phyloP scores from a whole-genome alignment of 768 basidiomycete genomes.

The Infundibulicybe gibba region DNA sequence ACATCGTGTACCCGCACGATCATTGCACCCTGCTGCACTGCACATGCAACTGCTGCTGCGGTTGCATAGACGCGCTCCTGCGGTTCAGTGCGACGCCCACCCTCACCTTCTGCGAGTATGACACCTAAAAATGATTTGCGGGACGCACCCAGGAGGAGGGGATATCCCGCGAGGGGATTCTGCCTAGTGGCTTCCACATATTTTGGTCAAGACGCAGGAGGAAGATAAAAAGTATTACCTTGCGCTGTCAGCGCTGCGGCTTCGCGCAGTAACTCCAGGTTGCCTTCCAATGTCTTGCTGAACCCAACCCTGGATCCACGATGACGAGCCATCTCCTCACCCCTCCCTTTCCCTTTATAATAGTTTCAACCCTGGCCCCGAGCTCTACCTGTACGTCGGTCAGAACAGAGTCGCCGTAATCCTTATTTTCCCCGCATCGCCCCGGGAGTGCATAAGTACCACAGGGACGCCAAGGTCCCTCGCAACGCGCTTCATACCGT shows the following conservation, averaged over 20 bases:
- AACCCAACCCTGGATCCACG: constrained; percentile 94
- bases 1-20: constrained; percentile 85
- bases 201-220: background rate
- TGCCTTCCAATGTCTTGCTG: constrained; percentile 79
- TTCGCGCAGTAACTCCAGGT: constrained; percentile 62
- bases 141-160: constrained; percentile 74
- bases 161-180: constrained; percentile 57
- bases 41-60: constrained; percentile 69
- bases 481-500: constrained; percentile 63
- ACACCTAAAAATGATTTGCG: constrained; percentile 82
- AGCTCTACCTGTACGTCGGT: constrained; percentile 71
- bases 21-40: constrained; percentile 68
- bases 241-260: constrained; percentile 44
- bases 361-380: constrained; percentile 57
- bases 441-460: constrained; percentile 92
- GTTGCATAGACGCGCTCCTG: constrained; percentile 78
- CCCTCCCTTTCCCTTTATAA: constrained; percentile 67
- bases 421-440: constrained; percentile 77
- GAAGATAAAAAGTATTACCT: constrained; percentile 12
- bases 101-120: constrained; percentile 48
- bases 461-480: constrained; percentile 71
- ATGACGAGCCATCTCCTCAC: constrained; percentile 86
- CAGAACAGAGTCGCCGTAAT: constrained; percentile 55
- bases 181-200: constrained; percentile 14
- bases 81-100: constrained; percentile 54